These are phyloP conservation scores for Cercospora sojina DNA, from an alignment of 2,329 filamentous ascomycete species.

Conservation along the genomic window DNA sequence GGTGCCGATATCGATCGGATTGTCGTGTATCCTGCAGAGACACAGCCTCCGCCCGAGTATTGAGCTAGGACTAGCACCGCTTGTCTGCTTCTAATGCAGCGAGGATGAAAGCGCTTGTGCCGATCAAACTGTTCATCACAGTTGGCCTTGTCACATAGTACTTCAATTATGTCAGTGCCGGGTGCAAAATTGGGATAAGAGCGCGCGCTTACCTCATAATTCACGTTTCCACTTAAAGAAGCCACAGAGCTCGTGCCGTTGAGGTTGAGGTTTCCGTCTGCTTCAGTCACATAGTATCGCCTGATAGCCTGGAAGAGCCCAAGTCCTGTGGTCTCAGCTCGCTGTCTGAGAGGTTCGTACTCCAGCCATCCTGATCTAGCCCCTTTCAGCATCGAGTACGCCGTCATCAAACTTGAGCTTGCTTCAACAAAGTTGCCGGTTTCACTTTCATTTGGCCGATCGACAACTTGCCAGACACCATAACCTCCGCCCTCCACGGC, in stretches of 20 bases:
- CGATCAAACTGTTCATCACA: conserved; percentile 42
- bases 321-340: conserved; percentile 43
- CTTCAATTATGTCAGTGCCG: conserved; percentile 28
- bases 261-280: conserved; percentile 45
- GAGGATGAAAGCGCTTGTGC: conserved; percentile 44
- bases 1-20: conserved; percentile 60
- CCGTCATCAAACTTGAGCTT: conserved; percentile 59
- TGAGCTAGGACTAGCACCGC: conserved; percentile 13
- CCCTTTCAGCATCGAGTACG: conserved; percentile 54
- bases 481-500: conserved; percentile 23
- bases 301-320: conserved; percentile 51
- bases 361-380: conserved; percentile 41
- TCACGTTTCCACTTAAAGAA: conserved; percentile 51
- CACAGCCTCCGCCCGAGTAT: background rate
- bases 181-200: background rate
- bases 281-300: conserved; percentile 48
- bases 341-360: conserved; percentile 31
- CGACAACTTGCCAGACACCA: conserved; percentile 60
- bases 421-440: conserved; percentile 61
- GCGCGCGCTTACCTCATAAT: conserved; percentile 48
- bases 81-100: conserved; percentile 40
- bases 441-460: conserved; percentile 42
- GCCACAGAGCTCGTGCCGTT: conserved; percentile 53
- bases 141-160: conserved; percentile 47
- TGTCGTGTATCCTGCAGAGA: conserved; percentile 59